Base-by-base conservation (phyloP, 2,329 filamentous ascomycete genomes). In the Mariannaea sp. region DNA sequence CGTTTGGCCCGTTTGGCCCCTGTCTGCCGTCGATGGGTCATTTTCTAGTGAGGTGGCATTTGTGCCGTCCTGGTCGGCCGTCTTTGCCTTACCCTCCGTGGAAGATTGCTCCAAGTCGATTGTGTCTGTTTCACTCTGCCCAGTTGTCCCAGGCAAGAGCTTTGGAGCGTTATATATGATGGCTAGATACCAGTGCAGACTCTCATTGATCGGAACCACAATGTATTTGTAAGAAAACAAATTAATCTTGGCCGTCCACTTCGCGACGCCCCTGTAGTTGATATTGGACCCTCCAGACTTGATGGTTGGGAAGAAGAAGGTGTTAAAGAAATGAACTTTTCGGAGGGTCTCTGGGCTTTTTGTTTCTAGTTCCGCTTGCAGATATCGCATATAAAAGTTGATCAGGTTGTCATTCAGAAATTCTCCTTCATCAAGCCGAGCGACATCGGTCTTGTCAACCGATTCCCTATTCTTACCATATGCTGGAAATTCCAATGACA, bases 351-450 rank as follows among this genome's bases (percentile, higher is more conserved):
- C 76, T 1, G 83, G 79, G 2, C 79, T 77, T 9, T 79, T 75
- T 32, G 75, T 71, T 58, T 84, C 80, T 29, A 88, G 70, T 35
- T 80, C 73, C 52, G 81, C 75, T 66, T 92, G 85, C 5, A 93
- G 75, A 61, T 86, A 89, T 24, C 88, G 85, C 49, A 96, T 78
- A 67, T 95, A 96, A 68, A 97, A 97, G 44, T 84, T 86, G 61
- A 99, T 89, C 22, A 99, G 76, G 65, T 91, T 96, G 74, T 99
- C 94, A 68, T 99, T 99, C 36, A 99, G 74, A 54, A 89, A 96
- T 62, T 96, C 83, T 10, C 86, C 89, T 58, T 95, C 89, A 55
- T 96, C 87, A 3, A 99, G 80, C 35, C 90, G 81, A 16, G 80
- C 74, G 27, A 97, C 85, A 65, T 94, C 90, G n/a, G 81, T 76